Base-by-base conservation (phyloP, 345 rosid genomes). In the Carallia pectinifolia region DNA sequence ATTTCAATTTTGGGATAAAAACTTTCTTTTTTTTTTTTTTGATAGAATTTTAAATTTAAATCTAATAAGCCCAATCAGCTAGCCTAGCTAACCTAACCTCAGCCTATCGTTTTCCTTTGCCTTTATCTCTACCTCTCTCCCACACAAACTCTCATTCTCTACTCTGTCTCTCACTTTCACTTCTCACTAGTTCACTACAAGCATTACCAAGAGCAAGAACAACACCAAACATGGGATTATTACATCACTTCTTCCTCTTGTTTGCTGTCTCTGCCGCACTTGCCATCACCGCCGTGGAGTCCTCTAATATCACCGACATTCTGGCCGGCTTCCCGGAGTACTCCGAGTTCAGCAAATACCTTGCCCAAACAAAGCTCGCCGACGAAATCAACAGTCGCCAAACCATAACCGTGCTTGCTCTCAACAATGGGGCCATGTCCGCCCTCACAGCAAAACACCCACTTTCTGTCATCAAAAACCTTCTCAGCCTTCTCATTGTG, bases 321-420 rank as follows among this genome's bases (percentile, higher is more conserved):
- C 96, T 95, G 40, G 66, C 84, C 17, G 91, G 66, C 30, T 73
- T 75, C 62, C 93, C 96, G 0, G 91, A 88, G 4, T 95, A 86
- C 81, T 92, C 99, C 29, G 69, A 76, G 54, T 92, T 87, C 85
- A 92, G 81, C 88, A 77, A 76, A 71, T 95, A 83, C 77, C 90
- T 95, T 18, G 55, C 81, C 70, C 85, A 86, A 64, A 95, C 97
- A 17, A 86, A 82, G 70, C 90, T 95, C 15, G 93, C 86, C 76
- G 97, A 90, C 71, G 97, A 92, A 58, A 92, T 95, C 86, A 90
- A 95, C 86, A 86, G 90, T 74, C 90, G 99, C 33, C 68, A 79
- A 29, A 90, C 98, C 1, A 85, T 95, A 36, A 95, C 97, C 16
- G 84, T 88, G 55, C 87, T 89, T 38, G 97, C 80, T 27, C 91